Evolutionary conservation across 371 early-diverging fungal species (phyloP).

Genomic region (Lichtheimia hyalospora): DNA sequence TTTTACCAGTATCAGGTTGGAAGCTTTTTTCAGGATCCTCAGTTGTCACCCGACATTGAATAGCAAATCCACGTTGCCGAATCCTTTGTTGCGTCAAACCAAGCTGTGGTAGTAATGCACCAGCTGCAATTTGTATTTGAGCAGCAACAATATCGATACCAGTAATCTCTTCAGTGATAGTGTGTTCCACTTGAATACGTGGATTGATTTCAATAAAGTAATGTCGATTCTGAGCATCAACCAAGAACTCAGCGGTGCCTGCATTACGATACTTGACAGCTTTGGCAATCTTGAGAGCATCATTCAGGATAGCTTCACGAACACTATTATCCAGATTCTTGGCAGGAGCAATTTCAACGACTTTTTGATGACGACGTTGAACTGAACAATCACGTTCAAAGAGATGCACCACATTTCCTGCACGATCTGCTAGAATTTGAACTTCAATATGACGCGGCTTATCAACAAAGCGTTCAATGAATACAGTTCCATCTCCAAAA

Average conservation of each 20-base stretch:
- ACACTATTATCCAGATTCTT: slow-evolving; percentile 62
- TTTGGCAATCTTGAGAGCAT: slow-evolving; percentile 92
- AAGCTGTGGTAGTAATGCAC: slow-evolving; percentile 76
- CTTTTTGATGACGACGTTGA: slow-evolving; percentile 98
- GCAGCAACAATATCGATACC: slow-evolving; percentile 92
- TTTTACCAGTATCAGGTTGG: slow-evolving; percentile 94
- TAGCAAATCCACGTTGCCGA: slow-evolving; percentile 81
- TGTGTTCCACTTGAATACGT: slow-evolving; percentile 91
- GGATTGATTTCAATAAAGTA: slow-evolving; percentile 98
- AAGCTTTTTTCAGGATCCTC: slow-evolving; percentile 89
- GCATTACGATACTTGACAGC: slow-evolving; percentile 91
- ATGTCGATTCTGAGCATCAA: slow-evolving; percentile 81
- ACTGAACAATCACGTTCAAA: slow-evolving; percentile 98
- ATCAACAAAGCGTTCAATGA: slow-evolving; percentile 92
- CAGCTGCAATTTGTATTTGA: slow-evolving; percentile 92
- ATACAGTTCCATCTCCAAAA: slow-evolving; percentile 95
- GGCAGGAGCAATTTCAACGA: slow-evolving; percentile 94
- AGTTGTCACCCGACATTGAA: slow-evolving; percentile 95
- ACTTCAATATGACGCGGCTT: slow-evolving; percentile 97
- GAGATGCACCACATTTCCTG: slow-evolving; percentile 87
- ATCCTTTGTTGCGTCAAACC: slow-evolving; percentile 85
- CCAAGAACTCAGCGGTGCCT: slow-evolving; percentile 97
- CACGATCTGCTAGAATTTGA: slow-evolving; percentile 89
- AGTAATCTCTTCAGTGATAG: slow-evolving; percentile 93
- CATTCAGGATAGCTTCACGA: slow-evolving; percentile 81